Evolutionary conservation across 768 basidiomycete genomes (phyloP), one percentile per base, ranked within the genome.

Genomic region (Trametes meyenii): DNA sequence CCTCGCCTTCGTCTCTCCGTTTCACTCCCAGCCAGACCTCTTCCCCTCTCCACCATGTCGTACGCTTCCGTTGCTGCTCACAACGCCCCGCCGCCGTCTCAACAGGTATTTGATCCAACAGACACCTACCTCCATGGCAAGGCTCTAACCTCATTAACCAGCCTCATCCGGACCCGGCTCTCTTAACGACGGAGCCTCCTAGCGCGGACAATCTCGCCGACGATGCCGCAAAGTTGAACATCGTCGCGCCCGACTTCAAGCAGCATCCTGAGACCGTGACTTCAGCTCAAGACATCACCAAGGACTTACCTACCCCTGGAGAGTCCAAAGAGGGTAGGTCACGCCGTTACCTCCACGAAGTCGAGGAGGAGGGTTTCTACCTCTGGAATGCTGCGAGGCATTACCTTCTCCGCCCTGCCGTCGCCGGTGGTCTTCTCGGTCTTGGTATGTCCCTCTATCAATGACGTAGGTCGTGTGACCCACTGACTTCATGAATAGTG

Each of bases 391-490:
- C 78, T 24, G 72, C 81, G 4, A 85, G 84, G 64, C 73, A 81
- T 29, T 78, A 81, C 66, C 67, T 91, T 24, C 74, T 91, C 60
- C 80, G 83, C 29, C 89, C 90, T 14, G 84, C 84, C 24, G 83
- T 89, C 52, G 85, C 86, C 11, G 88, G 91, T 26, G 90, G 91
- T 44, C 75, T 91, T 29, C 66, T 92, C 62, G 89, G 89, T 44
- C 70, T 92, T 46, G 79, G 90, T 89, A 64, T 17, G 82, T 77
- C 8, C 33, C 26, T 33, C 45, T 14, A 12, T 57, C 54, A 38
- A n/a, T 35, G 24, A 19, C 26, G 21, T 33, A 13, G 38, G 23
- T 53, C 35, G 39, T 40, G 51, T 48, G 56, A 58, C 16, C 14
- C 13, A 16, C 44, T 53, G 36, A 35, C 19, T 8, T 1, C n/a